phyloP scores from a whole-genome alignment of 257 asterid genomes.

The Vinca minor region DNA sequence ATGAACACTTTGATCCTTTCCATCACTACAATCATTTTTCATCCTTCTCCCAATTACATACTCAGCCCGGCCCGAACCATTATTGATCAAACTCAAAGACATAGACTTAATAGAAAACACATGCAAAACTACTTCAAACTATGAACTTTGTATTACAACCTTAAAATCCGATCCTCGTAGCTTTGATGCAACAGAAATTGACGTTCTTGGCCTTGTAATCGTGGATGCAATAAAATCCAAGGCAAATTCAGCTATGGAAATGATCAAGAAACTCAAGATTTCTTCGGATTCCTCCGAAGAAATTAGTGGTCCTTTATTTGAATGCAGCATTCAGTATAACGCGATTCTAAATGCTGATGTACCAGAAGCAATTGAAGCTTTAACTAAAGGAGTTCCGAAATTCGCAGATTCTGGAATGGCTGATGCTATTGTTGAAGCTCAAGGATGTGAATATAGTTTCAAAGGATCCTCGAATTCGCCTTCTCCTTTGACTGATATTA shows the following conservation, averaged over 20 bases:
- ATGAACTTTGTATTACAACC: constrained; percentile 27
- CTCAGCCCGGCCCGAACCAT: not conserved
- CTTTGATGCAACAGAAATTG: constrained; percentile 5
- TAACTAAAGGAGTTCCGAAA: constrained; percentile 23
- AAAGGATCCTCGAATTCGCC: not conserved
- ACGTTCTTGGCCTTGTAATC: constrained; percentile 24
- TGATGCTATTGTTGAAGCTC: constrained; percentile 25
- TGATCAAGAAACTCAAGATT: constrained; percentile 12
- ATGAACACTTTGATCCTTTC: not conserved
- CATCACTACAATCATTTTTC: not conserved
- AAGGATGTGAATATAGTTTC: constrained; percentile 18
- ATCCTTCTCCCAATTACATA: too few relatives aligned
- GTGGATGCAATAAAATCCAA: constrained; percentile 18
- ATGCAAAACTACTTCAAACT: constrained; percentile 46
- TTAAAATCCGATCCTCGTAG: constrained; percentile 22
- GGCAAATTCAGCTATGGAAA: not conserved
- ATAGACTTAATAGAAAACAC: constrained; percentile 28
- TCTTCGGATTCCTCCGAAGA: constrained; percentile 17
- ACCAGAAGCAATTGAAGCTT: constrained; percentile 20
- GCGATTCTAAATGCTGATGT: constrained; percentile 23
- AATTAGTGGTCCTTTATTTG: not conserved
- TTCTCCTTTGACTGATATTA: constrained; percentile 8
- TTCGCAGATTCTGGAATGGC: constrained; percentile 26
- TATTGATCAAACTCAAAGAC: constrained; percentile 9
- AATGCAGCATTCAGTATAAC: constrained; percentile 15